Conservation (phyloP, 2,329 filamentous ascomycete species). For the Aspergillus tubingensis region DNA sequence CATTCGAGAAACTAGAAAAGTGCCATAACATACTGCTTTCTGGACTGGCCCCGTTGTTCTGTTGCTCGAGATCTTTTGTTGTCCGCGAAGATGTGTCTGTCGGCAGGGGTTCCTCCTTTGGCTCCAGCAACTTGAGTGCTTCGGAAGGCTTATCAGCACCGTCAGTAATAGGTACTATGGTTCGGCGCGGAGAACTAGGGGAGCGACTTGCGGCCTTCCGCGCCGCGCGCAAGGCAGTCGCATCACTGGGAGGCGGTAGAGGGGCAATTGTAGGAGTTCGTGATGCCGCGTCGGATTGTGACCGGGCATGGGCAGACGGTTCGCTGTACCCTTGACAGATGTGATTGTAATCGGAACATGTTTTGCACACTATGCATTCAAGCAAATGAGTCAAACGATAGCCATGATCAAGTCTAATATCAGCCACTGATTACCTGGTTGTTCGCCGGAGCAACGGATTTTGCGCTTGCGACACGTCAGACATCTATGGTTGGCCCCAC, state of each 20-base stretch:
- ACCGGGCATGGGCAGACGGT: constrained; percentile 34
- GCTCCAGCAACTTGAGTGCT: constrained; percentile 15
- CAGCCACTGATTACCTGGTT: constrained; percentile 50
- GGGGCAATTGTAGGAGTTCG: constrained; percentile 24
- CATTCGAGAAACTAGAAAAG: not conserved
- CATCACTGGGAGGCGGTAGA: constrained; percentile 22
- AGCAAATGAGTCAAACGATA: constrained; percentile 6
- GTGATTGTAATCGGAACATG: constrained; percentile 71
- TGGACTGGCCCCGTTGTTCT: constrained; percentile 32
- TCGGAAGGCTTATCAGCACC: constrained; percentile 20
- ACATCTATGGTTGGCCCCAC: constrained; percentile 51
- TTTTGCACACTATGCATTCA: constrained; percentile 58
- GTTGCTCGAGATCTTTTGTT: constrained; percentile 30
- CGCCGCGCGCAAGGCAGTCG: constrained; percentile 15
- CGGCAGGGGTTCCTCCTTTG: constrained; percentile 20
- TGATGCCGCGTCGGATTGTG: constrained; percentile 32
- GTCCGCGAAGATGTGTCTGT: constrained; percentile 20
- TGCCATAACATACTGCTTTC: constrained; percentile 37
- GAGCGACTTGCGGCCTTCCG: constrained; percentile 30
- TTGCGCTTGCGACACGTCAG: constrained; percentile 74
- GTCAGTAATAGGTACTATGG: constrained; percentile 9
- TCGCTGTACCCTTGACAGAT: constrained; percentile 68
- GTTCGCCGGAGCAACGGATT: constrained; percentile 73
- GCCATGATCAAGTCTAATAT: not conserved
- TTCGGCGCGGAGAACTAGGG: constrained; percentile 24